Evolutionary conservation across 768 basidiomycete species (phyloP), one percentile per base, ranked within the genome.

Genomic region (Collybiopsis luxurians): DNA sequence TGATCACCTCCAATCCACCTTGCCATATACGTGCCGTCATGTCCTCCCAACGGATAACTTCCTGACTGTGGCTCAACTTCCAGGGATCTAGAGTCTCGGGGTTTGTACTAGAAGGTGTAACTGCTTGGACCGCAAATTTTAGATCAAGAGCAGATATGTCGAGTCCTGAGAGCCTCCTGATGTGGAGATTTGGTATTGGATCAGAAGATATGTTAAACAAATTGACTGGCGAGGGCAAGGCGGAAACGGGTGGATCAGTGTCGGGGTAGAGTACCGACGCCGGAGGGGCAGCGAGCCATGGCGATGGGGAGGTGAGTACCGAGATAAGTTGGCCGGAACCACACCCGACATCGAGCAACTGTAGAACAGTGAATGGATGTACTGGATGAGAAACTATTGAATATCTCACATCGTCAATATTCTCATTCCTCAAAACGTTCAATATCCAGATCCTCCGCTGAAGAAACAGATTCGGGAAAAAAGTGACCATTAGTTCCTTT

Each of bases 271-370:
- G 69, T 36, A 80, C 52, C 1, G 69, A 63, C 7, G 63, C 44
- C 23, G 76, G 73, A 2, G 77, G 77, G 19, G 82, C 67, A 42
- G 74, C 60, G 24, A 87, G 79, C 82, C 88, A 89, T 0, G 87
- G 85, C 1, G 92, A 84, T 0, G 92, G 87, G 64, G 89, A 85
- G 60, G 82, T 82, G 11, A 95, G 82, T 10, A 84, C 79, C 0
- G 75, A 68, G 13, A 95, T 80, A 7, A 95, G 77, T 38, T 84
- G 75, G 21, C 92, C 92, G 69, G 90, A 85, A 39, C 92, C 92
- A 62, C 92, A 95, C 3, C 92, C 92, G 26, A 92, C 75, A 63
- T 95, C 92, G 47, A 93, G 73, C 6, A 94, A 77, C 90, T 92
- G 57, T 11, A 23, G 27, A 51, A 26, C 50, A 42, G 52, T 4